These are phyloP conservation scores for Cyberlindnera euphorbiiphila DNA, from an alignment of 805 yeast species.

Conservation along the genomic window DNA sequence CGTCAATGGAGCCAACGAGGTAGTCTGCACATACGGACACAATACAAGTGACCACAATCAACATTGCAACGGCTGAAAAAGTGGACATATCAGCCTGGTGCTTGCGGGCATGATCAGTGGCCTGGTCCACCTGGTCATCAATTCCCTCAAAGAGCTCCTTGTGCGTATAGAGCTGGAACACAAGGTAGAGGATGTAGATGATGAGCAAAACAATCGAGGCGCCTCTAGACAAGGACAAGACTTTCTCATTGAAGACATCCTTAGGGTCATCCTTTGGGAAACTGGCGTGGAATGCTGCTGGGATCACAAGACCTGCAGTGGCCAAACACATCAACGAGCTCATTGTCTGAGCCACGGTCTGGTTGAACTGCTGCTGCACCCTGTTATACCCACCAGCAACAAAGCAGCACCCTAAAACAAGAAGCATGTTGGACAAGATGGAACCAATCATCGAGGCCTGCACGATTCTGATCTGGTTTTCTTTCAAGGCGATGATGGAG, in stretches of 20 bases:
- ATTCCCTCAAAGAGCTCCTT: slow-evolving; percentile 63
- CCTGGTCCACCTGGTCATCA: slow-evolving; percentile 38
- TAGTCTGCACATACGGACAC: slow-evolving; percentile 92
- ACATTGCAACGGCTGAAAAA: slow-evolving; percentile 45
- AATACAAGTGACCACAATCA: slow-evolving; percentile 64
- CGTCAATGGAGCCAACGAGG: slow-evolving; percentile 90
- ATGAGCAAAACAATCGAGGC: slow-evolving; percentile 74
- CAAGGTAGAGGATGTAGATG: slow-evolving; percentile 72
- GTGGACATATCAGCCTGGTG: slow-evolving; percentile 42
- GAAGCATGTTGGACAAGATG: slow-evolving; percentile 77
- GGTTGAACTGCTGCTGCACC: slow-evolving; percentile 84
- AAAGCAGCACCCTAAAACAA: slow-evolving; percentile 95
- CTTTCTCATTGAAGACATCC: slow-evolving; percentile 35
- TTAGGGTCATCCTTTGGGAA: slow-evolving; percentile 41
- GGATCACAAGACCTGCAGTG: slow-evolving; percentile 82
- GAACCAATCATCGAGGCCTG: slow-evolving; percentile 98
- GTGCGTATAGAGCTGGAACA: slow-evolving; percentile 90
- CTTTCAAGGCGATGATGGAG: slow-evolving; percentile 79
- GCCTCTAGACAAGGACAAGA: slow-evolving; percentile 78
- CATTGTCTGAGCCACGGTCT: slow-evolving; percentile 98
- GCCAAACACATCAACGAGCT: slow-evolving; percentile 88
- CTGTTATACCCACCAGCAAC: slow-evolving; percentile 88
- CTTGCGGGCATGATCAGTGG: slow-evolving; percentile 20
- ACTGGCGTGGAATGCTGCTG: slow-evolving; percentile 93
- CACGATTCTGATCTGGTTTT: slow-evolving; percentile 87